Evolutionary conservation across 2,329 filamentous ascomycete species (phyloP).

Genomic region (Sporothrix sp.): DNA sequence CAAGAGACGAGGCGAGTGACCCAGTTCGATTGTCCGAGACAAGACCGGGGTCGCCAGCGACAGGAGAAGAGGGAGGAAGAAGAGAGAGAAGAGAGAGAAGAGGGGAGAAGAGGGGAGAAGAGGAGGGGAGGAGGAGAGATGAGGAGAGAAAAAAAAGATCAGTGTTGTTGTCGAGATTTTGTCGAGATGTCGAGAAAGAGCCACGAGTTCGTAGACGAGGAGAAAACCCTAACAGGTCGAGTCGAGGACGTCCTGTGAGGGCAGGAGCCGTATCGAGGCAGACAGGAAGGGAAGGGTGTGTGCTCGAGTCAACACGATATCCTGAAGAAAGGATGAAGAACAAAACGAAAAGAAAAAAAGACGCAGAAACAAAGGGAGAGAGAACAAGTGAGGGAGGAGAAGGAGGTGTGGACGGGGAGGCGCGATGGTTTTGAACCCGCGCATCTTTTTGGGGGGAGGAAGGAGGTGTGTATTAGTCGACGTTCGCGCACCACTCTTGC

Average conservation of each 20-base stretch:
- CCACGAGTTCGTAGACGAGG: too few species aligned
- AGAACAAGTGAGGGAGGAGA: not conserved
- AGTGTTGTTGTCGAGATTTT: not conserved
- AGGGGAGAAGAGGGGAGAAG: not conserved
- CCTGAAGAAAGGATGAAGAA: not conserved
- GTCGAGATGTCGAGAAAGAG: too few species aligned
- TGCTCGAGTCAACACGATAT: not conserved
- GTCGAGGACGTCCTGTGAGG: too few species aligned
- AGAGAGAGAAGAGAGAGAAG: not conserved
- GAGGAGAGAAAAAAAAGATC: not conserved
- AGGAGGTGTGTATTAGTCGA: constrained; percentile 8
- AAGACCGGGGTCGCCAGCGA: constrained; percentile 19
- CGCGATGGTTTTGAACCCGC: constrained; percentile 16
- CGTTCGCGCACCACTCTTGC: not conserved
- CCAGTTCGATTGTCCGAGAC: constrained; percentile 20
- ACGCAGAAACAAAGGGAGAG: not conserved
- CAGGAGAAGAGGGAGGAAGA: not conserved
- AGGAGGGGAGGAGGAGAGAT: not conserved
- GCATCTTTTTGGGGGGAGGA: constrained; percentile 2
- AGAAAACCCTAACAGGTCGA: too few species aligned
- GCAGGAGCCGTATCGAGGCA: too few species aligned
- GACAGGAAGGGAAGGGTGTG: not conserved
- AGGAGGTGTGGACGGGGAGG: constrained; percentile 9
- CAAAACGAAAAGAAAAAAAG: not conserved
- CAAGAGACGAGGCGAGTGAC: not conserved